Base-by-base conservation (phyloP, 768 basidiomycete species). In the Cubamyces lactineus region DNA sequence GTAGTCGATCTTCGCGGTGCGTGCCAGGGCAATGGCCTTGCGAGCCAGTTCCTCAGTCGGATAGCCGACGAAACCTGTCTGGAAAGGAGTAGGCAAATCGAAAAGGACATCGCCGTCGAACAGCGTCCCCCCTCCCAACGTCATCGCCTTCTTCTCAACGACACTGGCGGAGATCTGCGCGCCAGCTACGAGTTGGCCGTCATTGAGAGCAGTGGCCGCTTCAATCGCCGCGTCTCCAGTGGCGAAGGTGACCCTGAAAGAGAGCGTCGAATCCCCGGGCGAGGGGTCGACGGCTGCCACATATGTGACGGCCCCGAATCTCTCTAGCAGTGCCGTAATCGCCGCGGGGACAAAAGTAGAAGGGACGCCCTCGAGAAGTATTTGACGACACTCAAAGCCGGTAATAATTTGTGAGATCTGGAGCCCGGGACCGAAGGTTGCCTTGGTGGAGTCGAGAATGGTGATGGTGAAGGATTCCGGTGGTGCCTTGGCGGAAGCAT, bases 301-400 rank as follows among this genome's bases (percentile, higher is more conserved):
- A 0, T 76, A 78, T 0, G 76, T 67, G 5, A 86, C 76, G 17
- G 76, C 69, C 1, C 87, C 87, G 63, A 83, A 87, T 0, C 73
- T 72, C 0, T 67, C 49, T 17, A 89, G 74, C 0, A 85, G 53
- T 1, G 67, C 42, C 3, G 63, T 62, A 9, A 92, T 59, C 0
- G 74, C 72, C 0, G 62, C 67, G 0, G 74, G 64, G 1, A 74
- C 72, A 15, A 80, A 75, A 0, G 62, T 62, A 0, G 62, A 41
- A 0, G 83, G 82, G 3, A 92, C 68, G 23, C 86, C 82, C 5
- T 77, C 76, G 1, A 93, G 63, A 40, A 79, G 75, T 9, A 92
- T 68, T 77, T 84, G 85, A 6, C 80, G 82, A 0, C 86, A 86
- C 67, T 94, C 91, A 43, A 91, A 87, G 1, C 86, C 86, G 1